Evolutionary conservation across 495 filamentous ascomycete genomes (phyloP).

Genomic region (Talaromyces stipitatus): DNA sequence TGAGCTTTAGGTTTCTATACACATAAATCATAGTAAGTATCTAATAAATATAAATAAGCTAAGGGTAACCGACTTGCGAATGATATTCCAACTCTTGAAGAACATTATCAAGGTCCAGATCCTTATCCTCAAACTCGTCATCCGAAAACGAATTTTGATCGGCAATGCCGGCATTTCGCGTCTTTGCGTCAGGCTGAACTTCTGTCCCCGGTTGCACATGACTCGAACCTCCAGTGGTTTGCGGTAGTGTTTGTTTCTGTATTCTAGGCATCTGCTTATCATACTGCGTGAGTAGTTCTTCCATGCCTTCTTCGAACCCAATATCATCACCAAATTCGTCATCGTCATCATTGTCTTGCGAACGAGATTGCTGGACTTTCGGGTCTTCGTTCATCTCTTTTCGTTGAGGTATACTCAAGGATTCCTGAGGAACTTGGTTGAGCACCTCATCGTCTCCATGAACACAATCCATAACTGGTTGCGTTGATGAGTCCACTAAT

Average conservation of each 20-base stretch:
- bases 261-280: conserved; percentile 28
- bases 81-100: conserved; percentile 9
- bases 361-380: conserved; percentile 8
- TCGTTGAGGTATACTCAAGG: background rate
- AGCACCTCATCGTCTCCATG: background rate
- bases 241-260: conserved; percentile 9
- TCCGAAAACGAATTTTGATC: conserved; percentile 17
- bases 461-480: conserved; percentile 19
- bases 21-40: conserved; percentile 34
- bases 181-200: background rate
- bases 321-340: conserved; percentile 67
- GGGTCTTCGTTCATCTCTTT: conserved; percentile 28
- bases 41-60: conserved; percentile 21
- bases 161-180: conserved; percentile 4
- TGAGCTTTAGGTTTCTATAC: conserved; percentile 47
- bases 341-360: conserved; percentile 31
- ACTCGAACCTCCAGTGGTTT: background rate
- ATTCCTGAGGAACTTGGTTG: background rate
- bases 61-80: conserved; percentile 37
- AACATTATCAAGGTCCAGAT: conserved; percentile 25
- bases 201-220: background rate
- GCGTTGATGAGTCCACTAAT: conserved; percentile 29
- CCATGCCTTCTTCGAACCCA: conserved; percentile 39
- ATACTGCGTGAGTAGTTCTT: conserved; percentile 32
- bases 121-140: conserved; percentile 39